These are phyloP conservation scores for Salix koriyanagi DNA, from an alignment of 345 rosid genomes.

Conservation along the genomic window DNA sequence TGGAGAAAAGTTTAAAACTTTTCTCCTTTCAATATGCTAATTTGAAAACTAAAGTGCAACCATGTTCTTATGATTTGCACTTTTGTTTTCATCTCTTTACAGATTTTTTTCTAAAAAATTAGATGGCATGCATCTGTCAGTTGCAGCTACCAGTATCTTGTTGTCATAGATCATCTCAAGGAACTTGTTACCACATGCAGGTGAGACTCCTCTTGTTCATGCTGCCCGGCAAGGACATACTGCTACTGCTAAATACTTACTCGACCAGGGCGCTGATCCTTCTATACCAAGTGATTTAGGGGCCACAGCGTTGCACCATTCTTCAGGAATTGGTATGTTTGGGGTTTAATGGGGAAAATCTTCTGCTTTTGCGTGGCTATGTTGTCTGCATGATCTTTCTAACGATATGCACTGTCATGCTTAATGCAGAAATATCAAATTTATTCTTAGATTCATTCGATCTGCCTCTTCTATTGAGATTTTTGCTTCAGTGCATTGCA, in stretches of 20 bases:
- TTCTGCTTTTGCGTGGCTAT: neutral
- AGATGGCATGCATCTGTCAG: neutral
- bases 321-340: constrained; percentile 68
- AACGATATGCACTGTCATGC: neutral
- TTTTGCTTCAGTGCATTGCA: neutral
- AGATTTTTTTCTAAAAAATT: neutral
- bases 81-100: neutral
- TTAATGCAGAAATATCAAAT: neutral
- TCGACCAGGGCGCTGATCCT: constrained; percentile 74
- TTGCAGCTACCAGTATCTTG: neutral
- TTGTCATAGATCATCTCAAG: constrained; percentile 1
- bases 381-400: neutral
- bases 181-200: constrained; percentile 37
- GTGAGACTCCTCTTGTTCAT: constrained; percentile 89
- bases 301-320: constrained; percentile 83
- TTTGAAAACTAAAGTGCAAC: neutral
- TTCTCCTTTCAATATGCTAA: neutral
- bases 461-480: neutral
- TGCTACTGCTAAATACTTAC: constrained; percentile 64
- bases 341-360: neutral
- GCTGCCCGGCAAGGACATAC: constrained; percentile 92
- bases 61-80: neutral
- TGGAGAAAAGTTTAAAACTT: too few relatives aligned
- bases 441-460: neutral
- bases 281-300: constrained; percentile 73